Evolutionary conservation across 2,329 filamentous ascomycete species (phyloP).

Genomic region (Aspergillus aculeatinus): DNA sequence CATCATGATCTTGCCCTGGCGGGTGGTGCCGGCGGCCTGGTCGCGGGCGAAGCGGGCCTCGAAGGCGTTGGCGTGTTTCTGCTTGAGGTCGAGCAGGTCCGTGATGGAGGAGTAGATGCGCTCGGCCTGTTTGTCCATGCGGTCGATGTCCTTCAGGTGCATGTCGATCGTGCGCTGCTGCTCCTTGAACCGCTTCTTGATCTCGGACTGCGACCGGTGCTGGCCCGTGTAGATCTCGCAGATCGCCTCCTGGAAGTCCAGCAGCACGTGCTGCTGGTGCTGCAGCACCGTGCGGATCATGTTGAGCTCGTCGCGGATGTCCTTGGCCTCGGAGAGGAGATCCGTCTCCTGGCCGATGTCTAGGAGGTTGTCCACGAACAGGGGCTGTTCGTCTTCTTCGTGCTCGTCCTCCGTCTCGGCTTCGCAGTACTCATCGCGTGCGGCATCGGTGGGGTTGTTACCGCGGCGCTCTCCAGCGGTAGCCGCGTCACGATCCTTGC

Average conservation of each 20-base stretch:
- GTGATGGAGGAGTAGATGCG: slow-evolving; percentile 61
- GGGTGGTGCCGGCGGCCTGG: slow-evolving; percentile 60
- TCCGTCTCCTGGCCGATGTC: slow-evolving; percentile 62
- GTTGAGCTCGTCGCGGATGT: slow-evolving; percentile 66
- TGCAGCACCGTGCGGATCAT: slow-evolving; percentile 53
- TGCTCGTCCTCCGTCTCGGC: slow-evolving; percentile 33
- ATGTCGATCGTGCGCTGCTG: slow-evolving; percentile 59
- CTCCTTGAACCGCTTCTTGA: slow-evolving; percentile 57
- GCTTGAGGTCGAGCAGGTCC: slow-evolving; percentile 65
- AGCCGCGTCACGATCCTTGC: slow-evolving; percentile 7
- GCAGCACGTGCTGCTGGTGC: slow-evolving; percentile 38
- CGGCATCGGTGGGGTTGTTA: neutral
- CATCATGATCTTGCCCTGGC: slow-evolving; percentile 58
- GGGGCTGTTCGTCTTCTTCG: slow-evolving; percentile 43
- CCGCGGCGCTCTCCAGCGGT: neutral
- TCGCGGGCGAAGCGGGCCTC: slow-evolving; percentile 60
- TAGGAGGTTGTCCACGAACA: slow-evolving; percentile 43
- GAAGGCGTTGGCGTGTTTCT: slow-evolving; percentile 67
- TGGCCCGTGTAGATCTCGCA: slow-evolving; percentile 37
- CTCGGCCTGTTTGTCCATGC: slow-evolving; percentile 64
- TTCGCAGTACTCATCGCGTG: slow-evolving; percentile 3
- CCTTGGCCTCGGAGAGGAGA: slow-evolving; percentile 63
- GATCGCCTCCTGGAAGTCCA: slow-evolving; percentile 36
- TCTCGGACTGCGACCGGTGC: slow-evolving; percentile 44
- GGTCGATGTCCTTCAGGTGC: slow-evolving; percentile 59